Base-by-base conservation (phyloP, 345 rosid species). In the Mallotus nudiflorus region DNA sequence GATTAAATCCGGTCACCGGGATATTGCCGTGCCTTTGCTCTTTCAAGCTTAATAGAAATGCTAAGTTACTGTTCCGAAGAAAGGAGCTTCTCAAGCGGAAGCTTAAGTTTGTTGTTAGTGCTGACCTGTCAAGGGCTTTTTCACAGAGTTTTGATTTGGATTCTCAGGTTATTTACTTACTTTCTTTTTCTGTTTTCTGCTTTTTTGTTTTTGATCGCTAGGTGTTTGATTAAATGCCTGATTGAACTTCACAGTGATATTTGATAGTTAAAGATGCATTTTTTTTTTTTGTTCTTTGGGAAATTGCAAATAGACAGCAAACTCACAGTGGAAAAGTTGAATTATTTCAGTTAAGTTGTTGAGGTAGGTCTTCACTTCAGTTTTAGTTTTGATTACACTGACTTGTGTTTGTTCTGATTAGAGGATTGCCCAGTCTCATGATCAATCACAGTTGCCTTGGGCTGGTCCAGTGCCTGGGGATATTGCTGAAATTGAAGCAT, bases 381-480 rank as follows among this genome's bases (percentile, higher is more conserved):
- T 29, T 56, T n/a, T 56, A 56, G 6, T 56, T 56, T 58, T 19
- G 52, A 62, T 45, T 62, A 35, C 42, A 65, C 76, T 84, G 68
- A 78, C 64, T 40, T 52, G 61, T 58, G 46, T 80, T 77, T 52
- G 27, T 82, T 75, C 72, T 69, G 72, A 78, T 60, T 70, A 66
- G 61, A 77, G 80, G 82, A 69, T 77, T 42, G 62, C 77, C 68
- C 81, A 86, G 73, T 82, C 93, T 61, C 83, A 75, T 11, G 98
- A 88, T 76, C 66, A 52, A 5, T 85, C 93, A n/a, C 88, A 85
- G 82, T 67, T 85, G 80, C 91, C 83, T 27, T 88, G 98, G 98
- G 73, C 86, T 64, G 98, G 98, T 73, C 98, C 97, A 27, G 78
- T 94, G 65, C 97, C 98, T 48, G 97, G 98, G 19, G 98, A 94